These are phyloP conservation scores for Alternaria angustiovoidea DNA, from an alignment of 2,329 filamentous ascomycete species.

Conservation along the genomic window DNA sequence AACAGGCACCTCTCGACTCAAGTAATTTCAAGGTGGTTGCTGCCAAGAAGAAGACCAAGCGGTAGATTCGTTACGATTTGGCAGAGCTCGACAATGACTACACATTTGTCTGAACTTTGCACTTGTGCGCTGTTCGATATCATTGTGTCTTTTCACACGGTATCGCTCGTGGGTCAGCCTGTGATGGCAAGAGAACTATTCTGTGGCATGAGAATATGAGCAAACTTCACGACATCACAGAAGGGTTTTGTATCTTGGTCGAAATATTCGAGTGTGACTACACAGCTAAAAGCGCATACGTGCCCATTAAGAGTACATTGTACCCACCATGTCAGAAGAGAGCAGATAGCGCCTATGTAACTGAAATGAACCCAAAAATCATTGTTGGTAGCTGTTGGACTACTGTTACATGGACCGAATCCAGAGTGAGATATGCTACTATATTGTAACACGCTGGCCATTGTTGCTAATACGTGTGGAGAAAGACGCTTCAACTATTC, in stretches of 20 bases:
- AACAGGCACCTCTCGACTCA: conserved; percentile 52
- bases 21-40: conserved; percentile 89
- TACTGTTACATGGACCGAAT: not conserved
- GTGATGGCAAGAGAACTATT: not conserved
- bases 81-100: not conserved
- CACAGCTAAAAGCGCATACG: not conserved
- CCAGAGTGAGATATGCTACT: not conserved
- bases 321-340: not conserved
- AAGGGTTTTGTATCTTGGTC: not conserved
- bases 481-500: not conserved
- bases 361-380: not conserved
- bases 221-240: not conserved
- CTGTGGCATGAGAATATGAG: not conserved
- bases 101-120: not conserved
- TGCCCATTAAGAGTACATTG: no score
- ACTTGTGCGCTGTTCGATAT: not conserved
- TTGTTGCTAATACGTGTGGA: not conserved
- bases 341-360: not conserved
- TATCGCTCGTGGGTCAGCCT: not conserved
- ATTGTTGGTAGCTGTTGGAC: not conserved
- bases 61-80: conserved; percentile 27
- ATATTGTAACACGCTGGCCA: not conserved
- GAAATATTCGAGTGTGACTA: not conserved
- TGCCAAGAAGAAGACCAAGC: conserved; percentile 82
- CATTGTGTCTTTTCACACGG: not conserved